phyloP scores from a whole-genome alignment of 2,329 filamentous ascomycete species.

The Stagonosporopsis tanaceti region DNA sequence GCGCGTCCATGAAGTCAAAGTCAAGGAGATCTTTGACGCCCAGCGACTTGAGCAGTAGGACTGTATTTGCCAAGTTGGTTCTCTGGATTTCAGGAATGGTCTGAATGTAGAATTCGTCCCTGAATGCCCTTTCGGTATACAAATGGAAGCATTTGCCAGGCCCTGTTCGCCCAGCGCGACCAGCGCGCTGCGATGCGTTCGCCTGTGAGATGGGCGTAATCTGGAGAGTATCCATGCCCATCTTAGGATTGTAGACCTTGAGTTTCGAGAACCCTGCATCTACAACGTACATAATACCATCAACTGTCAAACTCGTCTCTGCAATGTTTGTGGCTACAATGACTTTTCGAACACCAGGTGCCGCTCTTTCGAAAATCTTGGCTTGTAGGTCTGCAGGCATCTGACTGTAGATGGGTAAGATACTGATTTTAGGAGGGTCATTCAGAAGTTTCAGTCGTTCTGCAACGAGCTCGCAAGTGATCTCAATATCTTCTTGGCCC shows the following conservation, averaged over 20 bases:
- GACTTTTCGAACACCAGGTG: conserved; percentile 91
- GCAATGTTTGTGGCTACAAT: conserved; percentile 99
- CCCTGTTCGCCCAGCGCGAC: conserved; percentile 90
- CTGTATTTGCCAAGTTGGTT: conserved; percentile 94
- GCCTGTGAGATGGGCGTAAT: conserved; percentile 98
- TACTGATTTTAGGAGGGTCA: conserved; percentile 91
- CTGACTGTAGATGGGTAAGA: conserved; percentile 97
- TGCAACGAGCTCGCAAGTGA: conserved; percentile 90
- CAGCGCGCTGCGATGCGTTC: conserved; percentile 91
- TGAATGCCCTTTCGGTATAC: conserved; percentile 92
- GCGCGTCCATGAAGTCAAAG: conserved; percentile 99
- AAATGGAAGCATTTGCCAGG: conserved; percentile 95
- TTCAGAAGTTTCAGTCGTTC: conserved; percentile 89
- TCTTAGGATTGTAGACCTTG: conserved; percentile 97
- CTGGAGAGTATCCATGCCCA: conserved; percentile 99
- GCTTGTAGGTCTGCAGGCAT: conserved; percentile 98
- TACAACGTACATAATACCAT: conserved; percentile 99
- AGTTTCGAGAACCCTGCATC: conserved; percentile 96
- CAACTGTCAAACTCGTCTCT: conserved; percentile 95
- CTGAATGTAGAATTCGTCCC: conserved; percentile 94
- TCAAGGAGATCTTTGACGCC: conserved; percentile 93
- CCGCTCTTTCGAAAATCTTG: conserved; percentile 93
- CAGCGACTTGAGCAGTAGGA: conserved; percentile 90
- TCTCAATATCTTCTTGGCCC: conserved; percentile 97
- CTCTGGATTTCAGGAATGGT: conserved; percentile 98